Base-by-base conservation (phyloP, 2,329 filamentous ascomycete genomes). In the Colletotrichum karsti region DNA sequence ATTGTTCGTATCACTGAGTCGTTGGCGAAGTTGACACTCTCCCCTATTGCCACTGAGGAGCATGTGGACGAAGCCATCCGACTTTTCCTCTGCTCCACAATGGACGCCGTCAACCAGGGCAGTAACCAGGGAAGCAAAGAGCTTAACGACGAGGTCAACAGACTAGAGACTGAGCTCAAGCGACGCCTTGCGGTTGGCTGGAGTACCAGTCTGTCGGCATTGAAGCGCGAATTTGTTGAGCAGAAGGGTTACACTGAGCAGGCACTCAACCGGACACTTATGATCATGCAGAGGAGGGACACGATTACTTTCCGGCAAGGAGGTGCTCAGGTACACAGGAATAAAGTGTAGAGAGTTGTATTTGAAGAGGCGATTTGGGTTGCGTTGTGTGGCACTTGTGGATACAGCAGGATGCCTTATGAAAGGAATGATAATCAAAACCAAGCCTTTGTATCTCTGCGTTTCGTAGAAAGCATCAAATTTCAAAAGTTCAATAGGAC, bases 21-120 rank as follows among this genome's bases (percentile, higher is more conserved):
- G 0, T 88, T 99, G 2, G 96, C 96, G 63, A 99, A 99, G 79
- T 85, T 99, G 46, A 91, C 92, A 0, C 88, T 99, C 8, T 93
- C 92, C 0, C 91, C 95, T 4, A 87, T 98, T 44, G 96, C 95
- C 2, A 95, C 92, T 0, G 95, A 98, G 79, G 86, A 90, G 51
- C 96, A 99, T 76, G 96, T 99, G 58, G 95, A 99, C 76, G 96
- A 99, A 82, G 96, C 96, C 3, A 99, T 99, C 74, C 92, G 96
- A 0, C 88, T 99, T 15, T 99, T 99, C 90, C 84, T 99, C 30
- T 96, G 95, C 72, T 95, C 92, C 4, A 99, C 96, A 64, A 98
- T 99, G 96, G 95, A 99, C 76, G 96, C 96, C 7, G 94, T 98
- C 63, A 95, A 93, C 67, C 94, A 97, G 75, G 95, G 95, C 68